These are phyloP conservation scores for Brassica juncea DNA, from an alignment of 345 rosid species.

Conservation along the genomic window DNA sequence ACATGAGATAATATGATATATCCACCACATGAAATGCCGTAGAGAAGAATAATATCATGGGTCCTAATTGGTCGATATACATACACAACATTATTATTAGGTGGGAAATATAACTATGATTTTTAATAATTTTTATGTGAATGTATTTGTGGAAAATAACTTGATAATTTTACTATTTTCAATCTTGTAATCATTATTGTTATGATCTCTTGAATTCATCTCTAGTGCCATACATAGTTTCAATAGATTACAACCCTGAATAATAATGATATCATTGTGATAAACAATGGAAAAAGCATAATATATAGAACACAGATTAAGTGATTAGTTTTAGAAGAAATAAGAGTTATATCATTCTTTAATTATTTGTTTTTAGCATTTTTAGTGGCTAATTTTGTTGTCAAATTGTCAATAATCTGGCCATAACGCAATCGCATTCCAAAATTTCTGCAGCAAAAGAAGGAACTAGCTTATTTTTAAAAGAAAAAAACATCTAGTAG, in stretches of 20 bases:
- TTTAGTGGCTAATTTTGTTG: background rate
- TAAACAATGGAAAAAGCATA: background rate
- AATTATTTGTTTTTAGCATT: background rate
- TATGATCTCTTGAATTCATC: background rate
- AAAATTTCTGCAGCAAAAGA: background rate
- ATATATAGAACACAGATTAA: background rate
- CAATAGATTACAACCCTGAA: constrained; percentile 1
- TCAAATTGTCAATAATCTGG: background rate
- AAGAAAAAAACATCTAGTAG: background rate
- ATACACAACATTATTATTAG: constrained; percentile 40
- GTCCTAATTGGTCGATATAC: constrained; percentile 38
- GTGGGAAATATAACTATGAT: background rate
- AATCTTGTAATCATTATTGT: background rate
- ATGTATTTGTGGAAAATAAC: background rate
- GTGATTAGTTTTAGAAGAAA: background rate
- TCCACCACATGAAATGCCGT: constrained; percentile 39
- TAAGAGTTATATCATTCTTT: background rate
- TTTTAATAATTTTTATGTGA: background rate
- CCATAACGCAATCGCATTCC: background rate
- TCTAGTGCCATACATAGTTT: constrained; percentile 13
- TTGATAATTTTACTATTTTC: background rate
- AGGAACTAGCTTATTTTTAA: background rate
- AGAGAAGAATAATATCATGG: constrained; percentile 32
- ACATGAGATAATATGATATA: constrained; percentile 4
- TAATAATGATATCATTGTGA: background rate